These are phyloP conservation scores for Haplosporangium sp. DNA, from an alignment of 371 early-diverging fungal genomes.

Conservation along the genomic window DNA sequence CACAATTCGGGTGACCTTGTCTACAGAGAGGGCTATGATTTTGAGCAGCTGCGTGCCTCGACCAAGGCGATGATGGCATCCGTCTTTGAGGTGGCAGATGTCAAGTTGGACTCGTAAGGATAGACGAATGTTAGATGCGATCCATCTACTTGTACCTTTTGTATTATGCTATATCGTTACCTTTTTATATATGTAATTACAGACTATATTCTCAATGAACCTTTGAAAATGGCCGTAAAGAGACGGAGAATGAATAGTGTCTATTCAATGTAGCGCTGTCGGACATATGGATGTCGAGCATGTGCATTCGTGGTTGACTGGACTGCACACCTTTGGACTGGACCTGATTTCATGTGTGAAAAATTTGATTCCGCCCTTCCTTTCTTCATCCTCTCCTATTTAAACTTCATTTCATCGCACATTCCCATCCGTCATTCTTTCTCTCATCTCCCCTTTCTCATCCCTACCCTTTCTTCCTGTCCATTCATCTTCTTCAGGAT, in stretches of 20 bases:
- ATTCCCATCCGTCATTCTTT: constrained; percentile 7
- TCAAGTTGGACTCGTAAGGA: constrained; percentile 11
- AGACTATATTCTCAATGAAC: no score
- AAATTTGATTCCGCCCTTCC: neutral
- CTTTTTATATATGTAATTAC: no score
- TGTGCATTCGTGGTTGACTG: no score
- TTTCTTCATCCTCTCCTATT: neutral
- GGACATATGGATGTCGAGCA: no score
- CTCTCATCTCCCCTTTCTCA: neutral
- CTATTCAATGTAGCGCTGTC: no score
- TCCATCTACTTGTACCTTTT: neutral
- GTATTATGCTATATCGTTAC: neutral
- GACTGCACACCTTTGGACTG: no score
- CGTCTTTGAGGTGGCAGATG: constrained; percentile 52
- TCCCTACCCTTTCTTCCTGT: neutral
- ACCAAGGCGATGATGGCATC: constrained; percentile 55
- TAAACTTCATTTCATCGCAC: neutral
- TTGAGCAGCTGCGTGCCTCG: constrained; percentile 51
- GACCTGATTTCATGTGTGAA: no score
- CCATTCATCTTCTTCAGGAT: neutral
- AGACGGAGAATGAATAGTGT: no score
- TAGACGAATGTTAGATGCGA: neutral
- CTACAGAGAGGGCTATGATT: constrained; percentile 56
- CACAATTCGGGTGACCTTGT: constrained; percentile 58
- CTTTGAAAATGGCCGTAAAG: no score